Evolutionary conservation across 2,329 filamentous ascomycete genomes (phyloP), one percentile per base, ranked within the genome.

Genomic region (Sporothrix globosa): DNA sequence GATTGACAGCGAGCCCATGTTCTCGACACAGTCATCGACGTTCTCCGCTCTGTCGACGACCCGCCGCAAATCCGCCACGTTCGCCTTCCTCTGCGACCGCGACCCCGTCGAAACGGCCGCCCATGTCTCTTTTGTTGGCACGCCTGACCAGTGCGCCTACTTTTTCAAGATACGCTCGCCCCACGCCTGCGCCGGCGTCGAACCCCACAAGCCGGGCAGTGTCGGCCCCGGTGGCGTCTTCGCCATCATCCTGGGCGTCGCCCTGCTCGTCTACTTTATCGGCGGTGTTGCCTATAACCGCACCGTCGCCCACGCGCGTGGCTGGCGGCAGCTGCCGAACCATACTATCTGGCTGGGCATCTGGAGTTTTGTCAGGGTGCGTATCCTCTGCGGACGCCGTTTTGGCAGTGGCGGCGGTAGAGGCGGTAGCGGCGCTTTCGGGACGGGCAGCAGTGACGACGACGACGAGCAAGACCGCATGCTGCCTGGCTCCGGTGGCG

Each of bases 241-340:
- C 78, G 91, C 92, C 72, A 91, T 98, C 74, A 98, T 99, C 78
- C 87, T 88, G 74, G 83, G 85, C 72, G 86, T 89, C 72, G 92
- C 94, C 11, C 85, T 97, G 50, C 82, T 95, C 11, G 96, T 96
- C 27, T 99, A 99, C 80, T 83, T 97, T 69, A 86, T 96, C 50
- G 96, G 96, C 75, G 96, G 96, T 77, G 91, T 97, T 75, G 93
- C 97, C 73, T 99, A 98, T 83, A 95, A 97, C 80, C 89, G 96
- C 72, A 96, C 93, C 44, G 94, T 99, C 71, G 91, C 94, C 81
- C 92, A 99, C 79, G 93, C 97, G 76, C 87, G 96, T 73, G 96
- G 96, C 63, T 98, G 95, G 96, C 88, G 92, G 75, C 96, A 99
- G 80, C 83, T 97, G 75, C 96, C 96, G 68, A 98, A 99, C 82